Base-by-base conservation (phyloP, 2,329 filamentous ascomycete genomes). In the Hymenoscyphus fructigenus region DNA sequence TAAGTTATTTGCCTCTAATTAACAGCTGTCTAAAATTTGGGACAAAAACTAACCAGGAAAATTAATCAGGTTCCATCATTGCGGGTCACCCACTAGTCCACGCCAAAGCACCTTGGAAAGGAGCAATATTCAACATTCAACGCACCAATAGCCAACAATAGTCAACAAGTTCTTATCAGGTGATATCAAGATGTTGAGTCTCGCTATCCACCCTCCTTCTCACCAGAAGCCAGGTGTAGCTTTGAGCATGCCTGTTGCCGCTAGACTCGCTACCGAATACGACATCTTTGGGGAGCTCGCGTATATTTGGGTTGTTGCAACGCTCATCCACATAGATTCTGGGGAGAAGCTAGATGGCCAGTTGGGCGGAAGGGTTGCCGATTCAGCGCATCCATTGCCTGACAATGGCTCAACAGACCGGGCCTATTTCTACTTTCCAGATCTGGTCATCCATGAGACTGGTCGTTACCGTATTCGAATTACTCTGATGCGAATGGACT, bases 351-450 rank as follows among this genome's bases (percentile, higher is more conserved):
- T 72, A 32, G 65, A 71, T 57, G 67, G 72, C 47, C 65, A 69
- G 29, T 67, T 74, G 41, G 67, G 67, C 26, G 73, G 73, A 26
- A 70, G 64, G 34, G 60, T 72, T 10, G 66, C 69, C 32, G 74
- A 75, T 60, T 74, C 70, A 29, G 72, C 74, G 34, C 71, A 74
- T 57, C 72, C 73, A 7, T 60, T 74, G 28, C 65, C 69, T 17
- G 66, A 69, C 10, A 63, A 59, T 44, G 50, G 47, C 55, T 36
- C 62, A 57, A 29, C 38, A 44, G 72, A 75, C 34, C 66, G 66
- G 44, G 72, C 69, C 1, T 74, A 75, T 63, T 74, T 75, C 60
- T 72, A 71, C 57, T 75, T 75, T 61, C 69, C 72, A 17, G 69
- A 75, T 65, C 66, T 75, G 29, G 65, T 68, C n/a, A 74, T 75